Base-by-base conservation (phyloP, 2,329 filamentous ascomycete species). In the Amylocarpus encephaloides region DNA sequence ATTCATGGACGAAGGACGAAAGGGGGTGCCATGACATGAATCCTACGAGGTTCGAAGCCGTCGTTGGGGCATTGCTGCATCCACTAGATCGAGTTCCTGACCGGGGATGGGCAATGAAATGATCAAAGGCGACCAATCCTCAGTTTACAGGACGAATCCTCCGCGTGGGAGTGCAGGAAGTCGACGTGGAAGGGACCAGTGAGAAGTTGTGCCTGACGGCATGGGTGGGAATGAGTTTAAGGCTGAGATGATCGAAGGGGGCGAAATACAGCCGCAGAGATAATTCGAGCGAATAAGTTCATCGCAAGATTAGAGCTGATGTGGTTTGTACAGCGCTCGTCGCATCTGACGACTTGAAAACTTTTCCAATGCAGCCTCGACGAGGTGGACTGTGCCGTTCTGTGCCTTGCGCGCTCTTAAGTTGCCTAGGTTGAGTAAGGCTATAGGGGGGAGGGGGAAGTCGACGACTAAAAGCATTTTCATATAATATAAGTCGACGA, bases 401-500 rank as follows among this genome's bases (percentile, higher is more conserved):
- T 43, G 22, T 43, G 41, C 41, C 41, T 32, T 26, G 22, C 22
- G 4, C 7, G 22, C 22, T 7, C 7, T 26, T 26, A n/a, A n/a
- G n/a, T n/a, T n/a, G n/a, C n/a, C n/a, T 7, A 26, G 22, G 22
- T 26, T 26, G 22, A 26, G 7, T 26, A 26, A 7, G 22, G 4
- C 7, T 26, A 7, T 26, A 7, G 4, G 22, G 4, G 22, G 22
- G 39, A 18, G 39, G 39, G 22, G 39, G n/a, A 26, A 35, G 39
- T 19, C 30, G 11, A 22, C 30, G 19, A 5, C 6, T 18, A 15
- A 38, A 38, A 35, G 18, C 35, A 39, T 32, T 39, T 22, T n/a
- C 34, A 33, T 7, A 16, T 12, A 41, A 47, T 47, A 47, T 47
- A 47, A 47, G 35, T 35, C 10, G 15, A 30, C 32, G 29, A 47